These are phyloP conservation scores for Rhodamnia argentea DNA, from an alignment of 345 rosid genomes.

Conservation along the genomic window DNA sequence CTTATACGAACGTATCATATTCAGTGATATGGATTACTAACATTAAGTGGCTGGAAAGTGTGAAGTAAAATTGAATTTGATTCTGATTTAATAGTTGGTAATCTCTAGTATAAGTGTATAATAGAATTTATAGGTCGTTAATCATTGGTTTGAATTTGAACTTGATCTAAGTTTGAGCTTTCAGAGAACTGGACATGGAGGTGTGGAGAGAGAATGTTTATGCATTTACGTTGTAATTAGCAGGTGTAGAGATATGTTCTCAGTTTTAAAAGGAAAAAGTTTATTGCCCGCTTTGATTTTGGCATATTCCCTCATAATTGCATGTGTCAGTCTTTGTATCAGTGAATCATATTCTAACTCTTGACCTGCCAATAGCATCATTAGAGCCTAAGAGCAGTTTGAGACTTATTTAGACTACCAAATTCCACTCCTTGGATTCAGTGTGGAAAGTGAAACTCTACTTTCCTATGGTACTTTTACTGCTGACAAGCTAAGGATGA, in stretches of 20 bases:
- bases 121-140: not conserved
- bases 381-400: not conserved
- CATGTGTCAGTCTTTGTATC: not conserved
- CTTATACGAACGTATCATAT: not conserved
- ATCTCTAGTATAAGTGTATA: not conserved
- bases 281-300: not conserved
- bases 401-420: not conserved
- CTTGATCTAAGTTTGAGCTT: not conserved
- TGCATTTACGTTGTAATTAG: not conserved
- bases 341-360: not conserved
- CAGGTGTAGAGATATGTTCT: not conserved
- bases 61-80: not conserved
- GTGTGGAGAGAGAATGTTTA: not conserved
- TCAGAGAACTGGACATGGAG: not conserved
- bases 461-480: not conserved
- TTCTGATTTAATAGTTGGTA: not conserved
- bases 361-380: not conserved
- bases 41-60: not conserved
- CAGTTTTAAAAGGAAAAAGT: not conserved
- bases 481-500: not conserved
- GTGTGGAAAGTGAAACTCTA: not conserved
- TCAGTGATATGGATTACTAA: not conserved
- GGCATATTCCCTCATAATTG: not conserved
- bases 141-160: not conserved
- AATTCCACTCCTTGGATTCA: not conserved